Conservation (phyloP, 371 early-diverging fungal genomes). For the Rhizopus stolonifer region DNA sequence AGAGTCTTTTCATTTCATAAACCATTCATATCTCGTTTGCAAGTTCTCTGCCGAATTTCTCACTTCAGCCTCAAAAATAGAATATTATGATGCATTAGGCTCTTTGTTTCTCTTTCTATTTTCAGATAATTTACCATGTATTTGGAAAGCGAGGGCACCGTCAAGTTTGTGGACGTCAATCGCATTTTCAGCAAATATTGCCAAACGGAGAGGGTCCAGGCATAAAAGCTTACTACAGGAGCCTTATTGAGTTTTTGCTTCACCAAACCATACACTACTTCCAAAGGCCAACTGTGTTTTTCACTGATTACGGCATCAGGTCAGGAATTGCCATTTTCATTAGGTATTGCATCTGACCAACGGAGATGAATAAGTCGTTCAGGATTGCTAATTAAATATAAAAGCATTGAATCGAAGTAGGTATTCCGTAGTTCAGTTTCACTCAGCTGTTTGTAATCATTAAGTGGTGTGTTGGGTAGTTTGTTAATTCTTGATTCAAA, state of each 20-base stretch:
- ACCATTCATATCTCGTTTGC: constrained; percentile 16
- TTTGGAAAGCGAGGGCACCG: constrained; percentile 15
- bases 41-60: constrained; percentile 11
- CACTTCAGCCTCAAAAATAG: constrained; percentile 10
- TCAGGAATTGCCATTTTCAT: too few species aligned
- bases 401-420: too few species aligned
- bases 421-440: too few species aligned
- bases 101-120: constrained; percentile 1
- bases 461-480: too few species aligned
- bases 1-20: too few species aligned
- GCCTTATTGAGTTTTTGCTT: constrained; percentile 9
- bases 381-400: too few species aligned
- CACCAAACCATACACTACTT: constrained; percentile 8
- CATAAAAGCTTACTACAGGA: constrained; percentile 9
- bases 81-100: background rate
- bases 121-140: constrained; percentile 9
- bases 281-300: constrained; percentile 6
- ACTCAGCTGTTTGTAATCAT: too few species aligned
- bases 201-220: constrained; percentile 24
- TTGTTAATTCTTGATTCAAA: too few species aligned
- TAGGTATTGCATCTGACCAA: too few species aligned
- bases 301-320: too few species aligned
- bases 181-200: constrained; percentile 29
- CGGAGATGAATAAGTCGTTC: too few species aligned
- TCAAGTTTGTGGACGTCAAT: constrained; percentile 30